Base-by-base conservation (phyloP, 805 yeast genomes). In the Yarrowia bubula region DNA sequence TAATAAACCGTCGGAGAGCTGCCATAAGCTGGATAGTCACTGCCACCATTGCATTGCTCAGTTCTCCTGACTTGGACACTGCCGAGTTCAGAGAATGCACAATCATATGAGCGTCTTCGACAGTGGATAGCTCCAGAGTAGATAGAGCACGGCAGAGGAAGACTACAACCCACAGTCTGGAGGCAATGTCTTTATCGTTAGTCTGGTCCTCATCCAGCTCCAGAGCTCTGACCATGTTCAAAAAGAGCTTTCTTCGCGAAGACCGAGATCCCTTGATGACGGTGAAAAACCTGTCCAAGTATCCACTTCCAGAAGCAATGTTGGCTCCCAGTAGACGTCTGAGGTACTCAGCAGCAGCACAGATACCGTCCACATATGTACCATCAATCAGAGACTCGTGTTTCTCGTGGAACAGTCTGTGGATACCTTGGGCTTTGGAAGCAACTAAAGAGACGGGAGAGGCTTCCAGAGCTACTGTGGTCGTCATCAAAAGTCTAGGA, bases 311-410 rank as follows among this genome's bases (percentile, higher is more conserved):
- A 1, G 61, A 14, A 1, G 39, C 18, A 14, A 65, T 39, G 7
- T 42, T 67, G 33, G 74, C 69, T 4, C 78, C 66, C 5, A 77
- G 67, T 0, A 75, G 50, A 17, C 70, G 69, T 32, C 71, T 68
- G 43, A 82, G 70, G 71, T 84, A 86, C 0, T 74, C 70, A 1
- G 82, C 80, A 0, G 91, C 89, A 28, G 79, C 67, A 63, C 75
- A 81, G 7, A 90, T 71, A 0, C 93, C 95, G 65, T 86, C 89
- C 1, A 80, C 73, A 68, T 89, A 85, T 61, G 85, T 80, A 7
- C 86, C 75, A 55, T 88, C 92, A 22, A 89, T 82, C 71, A 91
- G 78, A 1, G 90, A 83, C 71, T 89, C 93, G 71, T 89, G 85
- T 67, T 86, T 87, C 18, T 83, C 86, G 69, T 82, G 84, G 3